Percentiles rank a stretch among this genome's conserved stretches.
Evolutionary conservation across 225 moss, liverwort and hornwort species (phyloP).

Genomic region (Sphagnum tenellum): DNA sequence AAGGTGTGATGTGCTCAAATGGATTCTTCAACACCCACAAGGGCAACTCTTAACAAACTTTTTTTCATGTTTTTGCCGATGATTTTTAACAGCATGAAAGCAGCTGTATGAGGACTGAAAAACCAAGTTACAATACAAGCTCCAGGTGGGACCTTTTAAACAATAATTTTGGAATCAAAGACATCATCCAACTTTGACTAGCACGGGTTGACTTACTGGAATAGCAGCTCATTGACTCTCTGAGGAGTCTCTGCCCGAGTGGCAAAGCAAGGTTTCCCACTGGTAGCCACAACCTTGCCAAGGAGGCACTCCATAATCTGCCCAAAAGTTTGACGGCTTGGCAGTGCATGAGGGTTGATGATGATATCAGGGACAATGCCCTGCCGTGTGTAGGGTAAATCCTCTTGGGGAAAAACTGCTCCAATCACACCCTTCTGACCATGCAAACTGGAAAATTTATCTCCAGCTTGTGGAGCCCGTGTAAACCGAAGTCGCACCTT

Average conservation of each 20-base stretch:
- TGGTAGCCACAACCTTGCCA: constrained; percentile 57
- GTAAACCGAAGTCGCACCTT: constrained; percentile 61
- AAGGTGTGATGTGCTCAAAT: too few relatives aligned
- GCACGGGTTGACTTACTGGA: constrained; percentile 33
- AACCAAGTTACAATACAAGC: too few relatives aligned
- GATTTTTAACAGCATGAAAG: too few relatives aligned
- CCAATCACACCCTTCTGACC: constrained; percentile 91
- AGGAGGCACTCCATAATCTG: constrained; percentile 66
- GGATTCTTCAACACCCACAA: too few relatives aligned
- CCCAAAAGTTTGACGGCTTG: constrained; percentile 77
- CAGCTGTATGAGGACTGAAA: too few relatives aligned
- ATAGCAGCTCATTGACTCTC: constrained; percentile 46
- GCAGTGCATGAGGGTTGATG: constrained; percentile 83
- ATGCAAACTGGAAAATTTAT: constrained; percentile 86
- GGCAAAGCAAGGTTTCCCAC: constrained; percentile 47
- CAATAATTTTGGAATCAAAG: too few relatives aligned
- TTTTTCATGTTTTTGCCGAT: too few relatives aligned
- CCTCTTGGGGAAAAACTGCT: constrained; percentile 72
- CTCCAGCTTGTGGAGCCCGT: constrained; percentile 67
- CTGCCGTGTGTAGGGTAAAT: constrained; percentile 69
- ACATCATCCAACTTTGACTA: too few relatives aligned
- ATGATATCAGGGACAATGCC: constrained; percentile 89
- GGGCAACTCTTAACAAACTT: too few relatives aligned
- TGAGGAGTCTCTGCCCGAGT: constrained; percentile 33
- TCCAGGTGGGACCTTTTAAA: too few relatives aligned